Conservation (phyloP, 305 asterid genomes). For the Fraxinus xanthoxyloides region DNA sequence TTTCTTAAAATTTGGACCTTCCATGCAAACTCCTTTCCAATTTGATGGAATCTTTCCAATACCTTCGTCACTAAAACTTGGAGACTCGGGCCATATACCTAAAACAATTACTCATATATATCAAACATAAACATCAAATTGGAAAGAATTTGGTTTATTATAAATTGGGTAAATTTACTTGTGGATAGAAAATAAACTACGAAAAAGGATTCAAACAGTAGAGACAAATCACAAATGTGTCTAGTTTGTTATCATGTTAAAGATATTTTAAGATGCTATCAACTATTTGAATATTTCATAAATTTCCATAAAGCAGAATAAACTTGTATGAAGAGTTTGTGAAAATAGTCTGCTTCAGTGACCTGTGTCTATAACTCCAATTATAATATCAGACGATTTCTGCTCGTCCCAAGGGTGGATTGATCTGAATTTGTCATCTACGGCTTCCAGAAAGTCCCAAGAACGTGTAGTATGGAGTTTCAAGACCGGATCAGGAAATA, state of each 20-base stretch:
- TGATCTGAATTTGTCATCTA: conserved; percentile 35
- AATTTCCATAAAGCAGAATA: background rate
- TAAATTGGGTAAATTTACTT: background rate
- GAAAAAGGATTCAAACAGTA: background rate
- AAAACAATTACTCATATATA: conserved; percentile 1
- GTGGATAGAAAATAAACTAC: background rate
- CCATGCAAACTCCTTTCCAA: conserved; percentile 86
- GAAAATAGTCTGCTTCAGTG: background rate
- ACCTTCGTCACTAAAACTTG: conserved; percentile 52
- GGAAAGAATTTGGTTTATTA: background rate
- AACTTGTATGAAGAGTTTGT: background rate
- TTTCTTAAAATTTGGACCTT: conserved; percentile 50
- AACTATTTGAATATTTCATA: background rate
- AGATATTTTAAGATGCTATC: background rate
- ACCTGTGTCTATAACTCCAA: conserved; percentile 62
- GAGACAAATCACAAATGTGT: background rate
- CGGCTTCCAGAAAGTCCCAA: conserved; percentile 65
- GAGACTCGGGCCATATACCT: conserved; percentile 88
- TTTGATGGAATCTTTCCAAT: conserved; percentile 59
- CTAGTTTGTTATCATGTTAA: background rate
- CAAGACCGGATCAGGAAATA: conserved; percentile 59
- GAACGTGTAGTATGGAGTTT: conserved; percentile 74
- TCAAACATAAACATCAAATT: background rate
- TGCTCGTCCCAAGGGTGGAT: conserved; percentile 22
- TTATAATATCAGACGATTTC: conserved; percentile 47